phyloP scores from a whole-genome alignment of 1,139 yeast species.

The Yamadazyma conglobata region DNA sequence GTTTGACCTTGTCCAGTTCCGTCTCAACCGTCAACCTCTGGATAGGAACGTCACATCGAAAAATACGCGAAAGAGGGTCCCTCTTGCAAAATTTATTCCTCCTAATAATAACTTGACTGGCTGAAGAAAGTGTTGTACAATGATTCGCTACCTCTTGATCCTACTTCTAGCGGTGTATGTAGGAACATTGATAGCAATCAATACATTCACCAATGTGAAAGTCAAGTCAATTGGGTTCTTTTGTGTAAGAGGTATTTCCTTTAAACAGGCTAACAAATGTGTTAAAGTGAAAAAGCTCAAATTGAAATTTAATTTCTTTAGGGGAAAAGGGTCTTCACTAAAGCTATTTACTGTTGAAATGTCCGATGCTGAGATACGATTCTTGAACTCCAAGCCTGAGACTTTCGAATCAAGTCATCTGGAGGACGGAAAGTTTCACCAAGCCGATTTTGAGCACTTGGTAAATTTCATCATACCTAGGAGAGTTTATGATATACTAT shows the following conservation, averaged over 20 bases:
- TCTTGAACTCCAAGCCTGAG: neutral
- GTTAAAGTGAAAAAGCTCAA: conserved; percentile 22
- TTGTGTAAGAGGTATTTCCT: conserved; percentile 27
- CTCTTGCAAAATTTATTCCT: too few relatives aligned
- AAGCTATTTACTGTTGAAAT: conserved; percentile 32
- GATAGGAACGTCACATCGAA: too few relatives aligned
- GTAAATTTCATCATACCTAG: conserved; percentile 13
- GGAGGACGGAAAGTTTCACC: neutral
- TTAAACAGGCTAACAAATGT: conserved; percentile 17
- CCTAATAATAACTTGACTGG: too few relatives aligned
- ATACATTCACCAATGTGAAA: conserved; percentile 31
- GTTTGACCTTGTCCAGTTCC: too few relatives aligned
- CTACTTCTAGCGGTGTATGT: too few relatives aligned
- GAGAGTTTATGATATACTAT: conserved; percentile 15
- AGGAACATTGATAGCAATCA: conserved; percentile 20
- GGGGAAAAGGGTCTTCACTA: conserved; percentile 25
- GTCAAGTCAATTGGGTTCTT: conserved; percentile 40
- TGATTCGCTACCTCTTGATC: too few relatives aligned
- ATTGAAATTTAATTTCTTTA: conserved; percentile 25
- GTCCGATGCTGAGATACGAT: conserved; percentile 24
- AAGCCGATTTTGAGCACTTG: conserved; percentile 7
- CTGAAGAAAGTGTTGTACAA: too few relatives aligned
- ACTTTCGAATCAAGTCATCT: neutral
- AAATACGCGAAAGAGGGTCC: too few relatives aligned
- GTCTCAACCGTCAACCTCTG: too few relatives aligned